These are phyloP conservation scores for Tuber borchii DNA, from an alignment of 495 filamentous ascomycete genomes.

Conservation along the genomic window DNA sequence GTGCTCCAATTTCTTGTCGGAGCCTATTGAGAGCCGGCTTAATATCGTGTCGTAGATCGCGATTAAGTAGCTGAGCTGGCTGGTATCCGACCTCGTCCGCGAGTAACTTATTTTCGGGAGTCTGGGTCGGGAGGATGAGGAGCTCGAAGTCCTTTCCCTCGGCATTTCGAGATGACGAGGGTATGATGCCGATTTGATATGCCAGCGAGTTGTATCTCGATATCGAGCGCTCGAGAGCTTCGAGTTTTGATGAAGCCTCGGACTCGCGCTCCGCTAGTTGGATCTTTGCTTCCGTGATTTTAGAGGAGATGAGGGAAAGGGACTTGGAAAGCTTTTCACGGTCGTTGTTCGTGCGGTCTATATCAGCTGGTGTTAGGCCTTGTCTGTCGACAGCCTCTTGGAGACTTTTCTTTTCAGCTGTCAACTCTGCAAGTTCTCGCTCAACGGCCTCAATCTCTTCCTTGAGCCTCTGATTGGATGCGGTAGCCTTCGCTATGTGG, in stretches of 20 bases:
- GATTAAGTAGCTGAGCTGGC: slow-evolving; percentile 74
- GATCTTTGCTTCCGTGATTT: slow-evolving; percentile 74
- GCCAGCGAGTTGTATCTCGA: slow-evolving; percentile 87
- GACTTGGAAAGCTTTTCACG: slow-evolving; percentile 82
- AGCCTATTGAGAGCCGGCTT: slow-evolving; percentile 69
- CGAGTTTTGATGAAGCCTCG: slow-evolving; percentile 73
- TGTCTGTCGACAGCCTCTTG: slow-evolving; percentile 81
- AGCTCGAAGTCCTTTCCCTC: slow-evolving; percentile 80
- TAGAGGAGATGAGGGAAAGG: slow-evolving; percentile 63
- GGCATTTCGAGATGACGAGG: slow-evolving; percentile 73
- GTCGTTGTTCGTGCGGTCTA: slow-evolving; percentile 95
- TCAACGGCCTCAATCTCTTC: slow-evolving; percentile 74
- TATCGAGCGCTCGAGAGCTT: slow-evolving; percentile 77
- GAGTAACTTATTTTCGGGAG: slow-evolving; percentile 55
- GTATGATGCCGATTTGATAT: slow-evolving; percentile 90
- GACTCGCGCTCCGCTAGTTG: slow-evolving; percentile 75
- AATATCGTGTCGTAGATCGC: slow-evolving; percentile 74
- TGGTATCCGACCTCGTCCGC: slow-evolving; percentile 80
- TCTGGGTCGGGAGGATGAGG: slow-evolving; percentile 54
- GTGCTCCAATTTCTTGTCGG: slow-evolving; percentile 79
- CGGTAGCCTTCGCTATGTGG: slow-evolving; percentile 51
- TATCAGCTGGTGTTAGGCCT: slow-evolving; percentile 91
- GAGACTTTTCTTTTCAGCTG: slow-evolving; percentile 67
- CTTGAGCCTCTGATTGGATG: slow-evolving; percentile 52
- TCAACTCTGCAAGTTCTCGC: slow-evolving; percentile 66